Percentiles rank a stretch among this genome's conserved stretches.
These are phyloP conservation scores for Trichoderma brevicompactum DNA, from an alignment of 2,329 filamentous ascomycete genomes.

Conservation along the genomic window DNA sequence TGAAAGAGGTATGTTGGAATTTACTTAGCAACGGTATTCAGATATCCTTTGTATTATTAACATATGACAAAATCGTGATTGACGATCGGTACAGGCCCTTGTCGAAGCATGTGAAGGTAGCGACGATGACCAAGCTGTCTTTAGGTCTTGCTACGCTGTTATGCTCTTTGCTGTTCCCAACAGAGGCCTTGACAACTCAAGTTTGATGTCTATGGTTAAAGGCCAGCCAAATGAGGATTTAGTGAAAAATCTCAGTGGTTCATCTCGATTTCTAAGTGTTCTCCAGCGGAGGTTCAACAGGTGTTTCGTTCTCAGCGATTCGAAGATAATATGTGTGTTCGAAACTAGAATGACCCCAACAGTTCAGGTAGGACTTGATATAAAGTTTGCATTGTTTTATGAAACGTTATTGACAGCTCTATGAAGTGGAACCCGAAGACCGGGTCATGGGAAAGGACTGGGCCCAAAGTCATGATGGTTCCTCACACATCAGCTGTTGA, in stretches of 20 bases:
- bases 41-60: too few relatives aligned
- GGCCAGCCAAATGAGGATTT: conserved; percentile 36
- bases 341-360: conserved; percentile 32
- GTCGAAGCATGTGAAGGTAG: conserved; percentile 27
- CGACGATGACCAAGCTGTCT: conserved; percentile 24
- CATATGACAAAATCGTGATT: neutral
- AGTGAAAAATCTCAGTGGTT: conserved; percentile 33
- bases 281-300: conserved; percentile 32
- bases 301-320: conserved; percentile 30
- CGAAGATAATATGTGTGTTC: conserved; percentile 32
- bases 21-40: too few relatives aligned
- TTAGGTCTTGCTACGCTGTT: conserved; percentile 33
- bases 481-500: conserved; percentile 36
- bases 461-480: conserved; percentile 33
- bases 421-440: conserved; percentile 6
- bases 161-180: conserved; percentile 41
- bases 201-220: conserved; percentile 32
- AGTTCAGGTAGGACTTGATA: conserved; percentile 29
- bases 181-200: conserved; percentile 34
- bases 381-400: neutral
- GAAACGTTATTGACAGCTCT: neutral
- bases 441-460: conserved; percentile 29
- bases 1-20: conserved; percentile 31
- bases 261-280: conserved; percentile 33
- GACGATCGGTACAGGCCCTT: conserved; percentile 30